These are phyloP conservation scores for Candolleomyces aberdarensis DNA, from an alignment of 768 basidiomycete genomes.

Conservation along the genomic window DNA sequence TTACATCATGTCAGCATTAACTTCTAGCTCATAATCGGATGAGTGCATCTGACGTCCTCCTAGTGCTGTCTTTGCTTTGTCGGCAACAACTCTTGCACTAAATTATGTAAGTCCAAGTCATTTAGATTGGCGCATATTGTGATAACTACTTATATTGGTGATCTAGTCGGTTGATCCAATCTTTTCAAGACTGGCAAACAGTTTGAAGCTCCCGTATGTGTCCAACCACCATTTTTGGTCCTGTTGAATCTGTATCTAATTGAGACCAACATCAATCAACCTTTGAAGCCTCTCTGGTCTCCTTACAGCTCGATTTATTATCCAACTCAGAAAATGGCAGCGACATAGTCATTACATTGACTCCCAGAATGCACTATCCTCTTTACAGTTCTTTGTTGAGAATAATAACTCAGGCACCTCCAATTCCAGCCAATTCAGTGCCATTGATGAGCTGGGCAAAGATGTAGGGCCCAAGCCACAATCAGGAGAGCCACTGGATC, in stretches of 20 bases:
- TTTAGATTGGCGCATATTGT: neutral
- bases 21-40: neutral
- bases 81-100: neutral
- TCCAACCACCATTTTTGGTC: too few relatives aligned
- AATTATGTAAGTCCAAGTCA: conserved; percentile 1
- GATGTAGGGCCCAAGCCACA: neutral
- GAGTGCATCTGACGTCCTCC: neutral
- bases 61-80: conserved; percentile 3
- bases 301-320: neutral
- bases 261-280: too few relatives aligned
- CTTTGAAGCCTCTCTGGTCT: neutral
- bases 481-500: neutral
- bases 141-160: neutral
- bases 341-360: neutral
- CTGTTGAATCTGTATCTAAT: too few relatives aligned
- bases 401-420: neutral
- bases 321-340: neutral
- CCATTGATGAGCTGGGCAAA: neutral
- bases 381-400: neutral
- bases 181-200: conserved; percentile 1
- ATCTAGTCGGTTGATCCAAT: neutral
- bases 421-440: neutral
- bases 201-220: conserved; percentile 7
- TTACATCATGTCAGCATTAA: conserved; percentile 2
- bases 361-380: neutral